Conservation (phyloP, 176 grass and related monocot genomes). For the Tuctoria greenei region DNA sequence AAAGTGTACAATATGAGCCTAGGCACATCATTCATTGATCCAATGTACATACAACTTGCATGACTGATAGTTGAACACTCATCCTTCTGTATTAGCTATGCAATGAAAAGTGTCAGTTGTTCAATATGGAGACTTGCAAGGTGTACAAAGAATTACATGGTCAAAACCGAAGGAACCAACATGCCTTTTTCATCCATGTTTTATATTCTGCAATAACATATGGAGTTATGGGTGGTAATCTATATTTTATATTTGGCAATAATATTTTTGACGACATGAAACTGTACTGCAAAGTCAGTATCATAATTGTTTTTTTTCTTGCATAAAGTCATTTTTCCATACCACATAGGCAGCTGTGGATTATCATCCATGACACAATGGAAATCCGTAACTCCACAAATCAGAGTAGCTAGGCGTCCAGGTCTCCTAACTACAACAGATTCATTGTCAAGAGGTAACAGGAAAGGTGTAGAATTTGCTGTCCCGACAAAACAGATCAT, state of each 20-base stretch:
- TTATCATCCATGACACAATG: constrained; percentile 1
- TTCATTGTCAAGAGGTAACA: neutral
- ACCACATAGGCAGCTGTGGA: neutral
- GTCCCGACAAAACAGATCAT: constrained; percentile 21
- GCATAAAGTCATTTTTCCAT: neutral
- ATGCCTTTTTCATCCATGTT: neutral
- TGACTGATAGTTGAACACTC: neutral
- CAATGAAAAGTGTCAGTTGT: neutral
- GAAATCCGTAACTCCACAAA: neutral
- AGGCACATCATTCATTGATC: neutral
- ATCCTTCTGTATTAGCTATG: neutral
- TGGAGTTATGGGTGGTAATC: neutral
- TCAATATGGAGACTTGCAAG: constrained; percentile 2
- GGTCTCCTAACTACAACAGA: neutral
- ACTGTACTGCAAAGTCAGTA: constrained; percentile 1
- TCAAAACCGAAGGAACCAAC: neutral
- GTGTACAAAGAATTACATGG: neutral
- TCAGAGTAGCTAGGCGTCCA: neutral
- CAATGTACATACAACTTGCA: neutral
- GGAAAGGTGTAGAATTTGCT: constrained; percentile 1
- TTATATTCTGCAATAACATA: neutral
- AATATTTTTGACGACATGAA: neutral
- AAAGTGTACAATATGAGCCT: neutral
- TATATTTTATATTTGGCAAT: neutral
- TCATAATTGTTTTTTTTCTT: neutral